Evolutionary conservation across 2,329 filamentous ascomycete species (phyloP), one percentile per base, ranked within the genome.

Genomic region (Sclerotinia spermophila): DNA sequence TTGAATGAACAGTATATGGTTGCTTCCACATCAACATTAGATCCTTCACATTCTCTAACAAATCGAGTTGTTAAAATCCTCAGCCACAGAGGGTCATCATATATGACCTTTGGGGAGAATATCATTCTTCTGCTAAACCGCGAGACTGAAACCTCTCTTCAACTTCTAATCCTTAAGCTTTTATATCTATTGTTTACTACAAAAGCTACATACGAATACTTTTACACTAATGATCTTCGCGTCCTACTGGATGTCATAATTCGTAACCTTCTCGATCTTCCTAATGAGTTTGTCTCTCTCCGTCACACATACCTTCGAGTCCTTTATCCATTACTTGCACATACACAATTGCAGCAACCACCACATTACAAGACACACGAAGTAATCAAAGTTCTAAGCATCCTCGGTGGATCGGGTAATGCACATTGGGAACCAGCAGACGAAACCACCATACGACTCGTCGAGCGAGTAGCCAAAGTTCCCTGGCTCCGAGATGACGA

Each of bases 1-100:
- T 83, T 99, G 74, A 99, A 99, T 81, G 96, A 99, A 81, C 96
- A 99, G 81, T 99, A 97, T 81, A 97, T 99, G 92, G 90, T 98
- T 69, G 85, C 88, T 30, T 87, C 84, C 76, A 92, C 86, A 72
- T 72, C 71, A 6, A 27, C 72, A 24, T 51, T 73, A 21, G 69
- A 75, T 38, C 64, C 74, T 66, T 58, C 83, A 15, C 81, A 83
- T 35, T 86, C 87, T 6, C 82, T 96, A 70, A 98, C 96, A 5
- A 99, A 99, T 79, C 90, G 94, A 75, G 93, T 99, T 65, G 91
- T 99, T 81, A 98, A 98, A 80, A 86, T 94, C 53, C 85, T 99
- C 58, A 95, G 93, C 68, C 85, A 92, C 35, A 86, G 96, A 77
- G 95, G 95, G 5, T 87, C 89, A 64, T 85, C 85, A 1, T 98